A percentile compares a stretch with the other conserved stretches of the same genome.
phyloP scores from a whole-genome alignment of 345 rosid species.

The Bruguiera sexangula region DNA sequence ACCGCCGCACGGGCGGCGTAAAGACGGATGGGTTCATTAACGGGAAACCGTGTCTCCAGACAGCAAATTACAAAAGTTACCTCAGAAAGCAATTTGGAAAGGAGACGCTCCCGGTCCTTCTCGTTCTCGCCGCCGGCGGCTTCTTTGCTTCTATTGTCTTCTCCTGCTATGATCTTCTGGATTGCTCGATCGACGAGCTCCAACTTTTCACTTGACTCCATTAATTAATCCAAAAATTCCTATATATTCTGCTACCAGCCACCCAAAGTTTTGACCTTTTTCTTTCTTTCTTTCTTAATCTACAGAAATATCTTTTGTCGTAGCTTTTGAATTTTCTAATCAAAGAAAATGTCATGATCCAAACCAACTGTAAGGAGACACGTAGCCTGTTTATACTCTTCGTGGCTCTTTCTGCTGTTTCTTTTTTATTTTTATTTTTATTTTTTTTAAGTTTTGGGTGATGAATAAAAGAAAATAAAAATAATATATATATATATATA shows the following conservation, averaged over 20 bases:
- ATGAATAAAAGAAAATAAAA: too few relatives aligned
- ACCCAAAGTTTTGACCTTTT: too few relatives aligned
- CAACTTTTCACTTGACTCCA: conserved; percentile 43
- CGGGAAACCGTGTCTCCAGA: not conserved
- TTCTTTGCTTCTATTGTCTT: conserved; percentile 22
- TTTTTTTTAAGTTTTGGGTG: too few relatives aligned
- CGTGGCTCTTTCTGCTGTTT: not conserved
- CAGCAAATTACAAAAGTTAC: conserved; percentile 21
- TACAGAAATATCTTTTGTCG: too few relatives aligned
- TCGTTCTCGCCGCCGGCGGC: conserved; percentile 29
- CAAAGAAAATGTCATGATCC: not conserved
- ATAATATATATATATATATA: too few relatives aligned
- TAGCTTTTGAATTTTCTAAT: too few relatives aligned
- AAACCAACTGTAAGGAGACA: not conserved
- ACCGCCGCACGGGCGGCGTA: too few relatives aligned
- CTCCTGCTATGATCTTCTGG: conserved; percentile 47
- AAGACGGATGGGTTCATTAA: not conserved
- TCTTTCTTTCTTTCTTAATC: too few relatives aligned
- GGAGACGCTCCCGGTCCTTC: conserved; percentile 42
- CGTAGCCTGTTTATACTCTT: not conserved
- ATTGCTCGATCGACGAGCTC: conserved; percentile 45
- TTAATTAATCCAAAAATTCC: not conserved
- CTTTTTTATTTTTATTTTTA: too few relatives aligned
- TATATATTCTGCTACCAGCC: too few relatives aligned
- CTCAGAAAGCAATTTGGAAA: conserved; percentile 59